A percentile compares a stretch with the other conserved stretches of the same genome.
Conservation (phyloP, 2,329 filamentous ascomycete species). For the Pyricularia sp. region DNA sequence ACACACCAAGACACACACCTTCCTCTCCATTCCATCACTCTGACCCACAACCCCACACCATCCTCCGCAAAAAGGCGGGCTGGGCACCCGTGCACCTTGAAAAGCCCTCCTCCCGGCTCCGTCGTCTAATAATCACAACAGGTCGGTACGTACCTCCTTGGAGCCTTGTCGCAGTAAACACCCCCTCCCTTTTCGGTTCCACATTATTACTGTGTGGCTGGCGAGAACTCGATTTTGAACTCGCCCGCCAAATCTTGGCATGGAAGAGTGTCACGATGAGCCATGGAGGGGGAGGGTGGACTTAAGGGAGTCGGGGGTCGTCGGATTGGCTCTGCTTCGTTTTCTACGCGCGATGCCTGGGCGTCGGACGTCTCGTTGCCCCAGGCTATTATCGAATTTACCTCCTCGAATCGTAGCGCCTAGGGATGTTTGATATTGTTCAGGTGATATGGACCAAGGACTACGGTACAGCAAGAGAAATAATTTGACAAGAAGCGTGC, state of each 20-base stretch:
- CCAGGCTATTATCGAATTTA: background rate
- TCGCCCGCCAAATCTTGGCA: background rate
- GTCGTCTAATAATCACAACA: background rate
- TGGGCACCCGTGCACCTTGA: background rate
- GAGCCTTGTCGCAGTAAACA: background rate
- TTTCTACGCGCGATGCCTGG: background rate
- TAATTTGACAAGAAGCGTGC: too few relatives aligned
- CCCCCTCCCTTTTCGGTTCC: background rate
- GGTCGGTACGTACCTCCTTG: background rate
- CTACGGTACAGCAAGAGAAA: background rate
- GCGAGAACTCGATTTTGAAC: background rate
- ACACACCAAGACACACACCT: background rate
- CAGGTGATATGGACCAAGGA: background rate
- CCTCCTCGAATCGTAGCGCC: background rate
- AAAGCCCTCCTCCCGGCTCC: background rate
- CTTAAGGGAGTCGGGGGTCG: background rate
- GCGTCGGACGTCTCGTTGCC: background rate
- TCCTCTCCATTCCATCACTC: background rate
- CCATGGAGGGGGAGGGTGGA: background rate
- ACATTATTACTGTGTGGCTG: background rate
- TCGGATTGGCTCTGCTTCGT: background rate
- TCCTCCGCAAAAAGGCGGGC: background rate
- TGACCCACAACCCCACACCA: background rate
- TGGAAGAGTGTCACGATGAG: background rate
- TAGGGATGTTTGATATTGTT: background rate